A percentile compares a stretch with the other conserved stretches of the same genome.
Evolutionary conservation across 2,329 filamentous ascomycete genomes (phyloP).

Genomic region (Aspergillus caelatus): DNA sequence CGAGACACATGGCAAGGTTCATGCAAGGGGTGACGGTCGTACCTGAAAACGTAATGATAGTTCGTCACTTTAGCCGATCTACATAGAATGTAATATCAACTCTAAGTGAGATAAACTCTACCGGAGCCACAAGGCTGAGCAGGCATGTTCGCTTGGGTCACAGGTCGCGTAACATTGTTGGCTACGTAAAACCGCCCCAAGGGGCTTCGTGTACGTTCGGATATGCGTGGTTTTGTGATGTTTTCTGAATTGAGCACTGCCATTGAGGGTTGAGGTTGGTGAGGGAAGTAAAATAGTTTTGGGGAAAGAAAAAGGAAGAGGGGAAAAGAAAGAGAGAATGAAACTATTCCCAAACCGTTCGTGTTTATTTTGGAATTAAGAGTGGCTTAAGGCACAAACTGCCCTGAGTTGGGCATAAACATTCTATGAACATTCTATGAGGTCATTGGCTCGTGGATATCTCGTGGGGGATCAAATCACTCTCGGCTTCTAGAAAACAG

Average conservation of each 20-base stretch:
- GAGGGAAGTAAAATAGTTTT: neutral
- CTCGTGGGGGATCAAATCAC: neutral
- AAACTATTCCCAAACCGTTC: neutral
- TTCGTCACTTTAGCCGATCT: neutral
- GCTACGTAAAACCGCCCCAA: neutral
- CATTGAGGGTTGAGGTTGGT: neutral
- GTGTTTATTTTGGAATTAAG: neutral
- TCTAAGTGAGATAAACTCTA: constrained; percentile 15
- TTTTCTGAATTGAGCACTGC: neutral
- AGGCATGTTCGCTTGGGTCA: neutral
- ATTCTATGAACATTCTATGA: neutral
- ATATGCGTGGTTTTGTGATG: neutral
- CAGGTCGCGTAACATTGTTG: neutral
- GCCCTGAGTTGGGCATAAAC: neutral
- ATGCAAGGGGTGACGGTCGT: constrained; percentile 2
- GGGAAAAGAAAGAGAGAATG: neutral
- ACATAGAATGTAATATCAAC: constrained; percentile 5
- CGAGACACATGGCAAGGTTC: neutral
- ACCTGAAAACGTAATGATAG: constrained; percentile 13
- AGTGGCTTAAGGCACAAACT: neutral
- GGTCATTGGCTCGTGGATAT: neutral
- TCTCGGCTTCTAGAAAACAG: constrained; percentile 1
- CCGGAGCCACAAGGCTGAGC: constrained; percentile 4
- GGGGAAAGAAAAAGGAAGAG: too few species aligned
- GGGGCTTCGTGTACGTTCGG: neutral